Base-by-base conservation (phyloP, 352 stramenopile genomes). In the Halophytophthora batemanensis region DNA sequence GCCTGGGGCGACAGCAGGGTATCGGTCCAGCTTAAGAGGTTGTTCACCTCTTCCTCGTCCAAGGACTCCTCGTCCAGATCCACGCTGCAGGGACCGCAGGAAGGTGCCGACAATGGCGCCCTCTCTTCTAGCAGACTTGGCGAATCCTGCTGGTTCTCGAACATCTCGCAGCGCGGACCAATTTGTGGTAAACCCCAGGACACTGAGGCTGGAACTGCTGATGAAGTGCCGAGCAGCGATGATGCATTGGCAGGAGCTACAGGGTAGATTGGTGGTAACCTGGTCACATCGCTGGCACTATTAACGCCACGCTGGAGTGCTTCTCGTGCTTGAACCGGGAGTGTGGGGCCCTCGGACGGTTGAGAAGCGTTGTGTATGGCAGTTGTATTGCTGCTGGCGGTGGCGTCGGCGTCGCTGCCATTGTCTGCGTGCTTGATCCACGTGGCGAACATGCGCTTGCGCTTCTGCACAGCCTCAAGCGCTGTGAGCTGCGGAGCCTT, bases 11-110 rank as follows among this genome's bases (percentile, higher is more conserved):
- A 77, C 3, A 80, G 53, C 10, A 90, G 52, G 5, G 64, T 86
- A 54, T 92, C 79, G 6, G 83, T 94, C 81, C 81, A 91, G 46
- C 87, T 74, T 6, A 94, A 66, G 18, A 94, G 64, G 19, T 82
- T 71, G 45, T 91, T 91, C 13, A 91, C 63, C 48, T 79, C 79
- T 15, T 89, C 77, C 68, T 91, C 77, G 35, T 90, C 75, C 10
- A 93, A 48, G 12, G 78, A 90, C 23, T 84, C 25, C 25, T 31
- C 77, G 2, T 93, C 81, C 6, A 83, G 41, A 22, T 84, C 61
- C n/a, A 56, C 48, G 28, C 53, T 42, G 36, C 25, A 35, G 11
- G n/a, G 35, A 14, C 41, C 31, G 15, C 17, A 50, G 14, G 15
- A 6, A 11, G 28, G n/a, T 17, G 29, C 35, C 33, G 28, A 18